Conservation (phyloP, 2,329 filamentous ascomycete species). For the Westerdykella ornata region DNA sequence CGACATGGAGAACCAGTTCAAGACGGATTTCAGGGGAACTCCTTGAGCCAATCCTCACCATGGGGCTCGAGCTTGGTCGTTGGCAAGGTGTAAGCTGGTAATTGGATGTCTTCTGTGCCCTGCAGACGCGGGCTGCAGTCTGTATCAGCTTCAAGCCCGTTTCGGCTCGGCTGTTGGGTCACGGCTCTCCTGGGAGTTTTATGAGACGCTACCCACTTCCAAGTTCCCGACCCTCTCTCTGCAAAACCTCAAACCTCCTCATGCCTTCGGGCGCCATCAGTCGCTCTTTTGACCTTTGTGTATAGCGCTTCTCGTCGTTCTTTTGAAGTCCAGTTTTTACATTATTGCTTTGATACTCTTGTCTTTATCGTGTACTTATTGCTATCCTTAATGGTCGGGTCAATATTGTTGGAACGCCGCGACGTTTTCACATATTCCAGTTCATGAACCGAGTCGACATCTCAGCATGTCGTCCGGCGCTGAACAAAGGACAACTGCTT, state of each 20-base stretch:
- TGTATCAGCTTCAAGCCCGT: slow-evolving; percentile 25
- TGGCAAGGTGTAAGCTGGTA: slow-evolving; percentile 18
- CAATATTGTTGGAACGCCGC: slow-evolving; percentile 18
- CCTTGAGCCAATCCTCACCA: too few relatives aligned
- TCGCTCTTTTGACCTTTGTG: slow-evolving; percentile 34
- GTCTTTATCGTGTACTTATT: slow-evolving; percentile 14
- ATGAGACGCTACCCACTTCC: slow-evolving; percentile 15
- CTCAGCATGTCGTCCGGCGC: slow-evolving; percentile 29
- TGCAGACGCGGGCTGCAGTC: slow-evolving; percentile 31
- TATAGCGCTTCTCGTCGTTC: slow-evolving; percentile 32
- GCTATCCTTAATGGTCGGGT: slow-evolving; percentile 26
- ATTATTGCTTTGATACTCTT: neutral
- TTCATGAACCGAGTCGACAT: slow-evolving; percentile 15
- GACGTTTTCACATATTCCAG: slow-evolving; percentile 16
- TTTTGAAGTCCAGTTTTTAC: slow-evolving; percentile 8
- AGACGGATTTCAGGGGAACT: slow-evolving; percentile 3
- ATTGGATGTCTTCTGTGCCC: slow-evolving; percentile 21
- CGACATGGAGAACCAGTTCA: slow-evolving; percentile 7
- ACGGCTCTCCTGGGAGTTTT: slow-evolving; percentile 22
- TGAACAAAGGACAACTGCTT: slow-evolving; percentile 19
- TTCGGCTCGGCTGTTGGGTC: slow-evolving; percentile 16
- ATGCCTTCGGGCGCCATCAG: slow-evolving; percentile 31
- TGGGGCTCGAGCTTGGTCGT: slow-evolving; percentile 24
- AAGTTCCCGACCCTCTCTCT: slow-evolving; percentile 25
- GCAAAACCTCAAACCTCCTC: slow-evolving; percentile 26